Conservation (phyloP, 2,329 filamentous ascomycete species). For the Dichotomopilus funicola region DNA sequence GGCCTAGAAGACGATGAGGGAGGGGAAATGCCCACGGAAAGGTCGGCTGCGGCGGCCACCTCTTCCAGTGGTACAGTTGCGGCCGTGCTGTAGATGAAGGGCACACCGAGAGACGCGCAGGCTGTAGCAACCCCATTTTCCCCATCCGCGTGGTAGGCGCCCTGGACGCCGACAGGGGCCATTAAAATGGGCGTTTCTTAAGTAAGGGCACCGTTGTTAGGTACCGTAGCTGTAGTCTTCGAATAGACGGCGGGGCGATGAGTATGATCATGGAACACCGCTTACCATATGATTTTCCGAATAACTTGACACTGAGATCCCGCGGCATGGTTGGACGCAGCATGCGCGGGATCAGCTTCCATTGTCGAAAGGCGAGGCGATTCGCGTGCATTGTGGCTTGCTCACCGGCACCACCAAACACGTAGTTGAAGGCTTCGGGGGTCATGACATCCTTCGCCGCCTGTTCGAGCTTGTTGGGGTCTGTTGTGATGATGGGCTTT, state of each 20-base stretch:
- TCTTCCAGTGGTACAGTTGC: slow-evolving; percentile 58
- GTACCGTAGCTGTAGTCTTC: too few relatives aligned
- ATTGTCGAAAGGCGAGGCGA: slow-evolving; percentile 48
- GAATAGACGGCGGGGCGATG: neutral
- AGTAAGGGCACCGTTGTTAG: neutral
- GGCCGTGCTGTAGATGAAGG: slow-evolving; percentile 63
- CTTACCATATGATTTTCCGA: slow-evolving; percentile 42
- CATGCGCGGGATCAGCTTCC: slow-evolving; percentile 47
- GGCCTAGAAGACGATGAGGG: neutral
- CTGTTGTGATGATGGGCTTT: slow-evolving; percentile 49
- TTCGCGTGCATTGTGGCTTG: slow-evolving; percentile 56
- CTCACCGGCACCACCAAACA: slow-evolving; percentile 56
- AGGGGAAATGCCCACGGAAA: slow-evolving; percentile 25
- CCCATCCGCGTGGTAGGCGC: slow-evolving; percentile 58
- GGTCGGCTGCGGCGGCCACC: slow-evolving; percentile 48
- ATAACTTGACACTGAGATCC: slow-evolving; percentile 46
- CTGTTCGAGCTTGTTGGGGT: slow-evolving; percentile 50
- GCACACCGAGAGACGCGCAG: slow-evolving; percentile 53
- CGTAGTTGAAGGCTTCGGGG: slow-evolving; percentile 50
- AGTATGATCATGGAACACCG: neutral
- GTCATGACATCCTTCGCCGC: slow-evolving; percentile 46
- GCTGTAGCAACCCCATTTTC: slow-evolving; percentile 60
- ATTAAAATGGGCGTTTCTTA: slow-evolving; percentile 49
- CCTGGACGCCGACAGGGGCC: slow-evolving; percentile 64
- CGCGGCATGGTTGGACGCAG: slow-evolving; percentile 37